Percentiles rank a stretch among this genome's conserved stretches.
Evolutionary conservation across 176 grass and related monocot species (phyloP).

Genomic region (Phoenix roebelenii): DNA sequence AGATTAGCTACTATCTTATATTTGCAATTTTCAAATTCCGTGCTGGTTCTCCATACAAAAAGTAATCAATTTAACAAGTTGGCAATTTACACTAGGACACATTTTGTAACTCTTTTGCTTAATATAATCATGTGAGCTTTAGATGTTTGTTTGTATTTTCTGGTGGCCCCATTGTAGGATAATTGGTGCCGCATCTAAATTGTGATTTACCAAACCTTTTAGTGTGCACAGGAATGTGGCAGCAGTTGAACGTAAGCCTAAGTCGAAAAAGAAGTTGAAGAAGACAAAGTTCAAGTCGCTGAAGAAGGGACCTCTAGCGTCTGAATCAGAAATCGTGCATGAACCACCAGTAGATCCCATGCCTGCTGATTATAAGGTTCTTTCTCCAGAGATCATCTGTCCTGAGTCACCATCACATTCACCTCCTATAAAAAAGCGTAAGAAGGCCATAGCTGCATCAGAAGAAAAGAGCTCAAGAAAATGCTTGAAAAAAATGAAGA

Average conservation of each 20-base stretch:
- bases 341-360: slow-evolving; percentile 52
- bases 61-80: too few relatives aligned
- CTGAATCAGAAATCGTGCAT: slow-evolving; percentile 50
- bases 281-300: slow-evolving; percentile 85
- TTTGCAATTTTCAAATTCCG: too few relatives aligned
- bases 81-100: too few relatives aligned
- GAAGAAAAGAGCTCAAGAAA: slow-evolving; percentile 51
- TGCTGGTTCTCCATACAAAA: too few relatives aligned
- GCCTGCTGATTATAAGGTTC: slow-evolving; percentile 57
- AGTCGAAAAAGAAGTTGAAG: slow-evolving; percentile 74
- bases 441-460: slow-evolving; percentile 28
- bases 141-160: too few relatives aligned
- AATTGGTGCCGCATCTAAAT: too few relatives aligned
- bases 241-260: slow-evolving; percentile 28
- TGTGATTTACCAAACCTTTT: too few relatives aligned
- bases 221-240: too few relatives aligned
- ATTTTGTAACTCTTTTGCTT: too few relatives aligned
- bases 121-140: too few relatives aligned
- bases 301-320: slow-evolving; percentile 58
- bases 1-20: too few relatives aligned
- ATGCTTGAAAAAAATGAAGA: slow-evolving; percentile 69
- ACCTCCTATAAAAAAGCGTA: slow-evolving; percentile 63
- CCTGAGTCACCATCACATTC: slow-evolving; percentile 44
- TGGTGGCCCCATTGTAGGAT: too few relatives aligned
- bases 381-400: slow-evolving; percentile 58